These are phyloP conservation scores for Serendipita sp. DNA, from an alignment of 1,284 basidiomycete genomes.

Conservation along the genomic window DNA sequence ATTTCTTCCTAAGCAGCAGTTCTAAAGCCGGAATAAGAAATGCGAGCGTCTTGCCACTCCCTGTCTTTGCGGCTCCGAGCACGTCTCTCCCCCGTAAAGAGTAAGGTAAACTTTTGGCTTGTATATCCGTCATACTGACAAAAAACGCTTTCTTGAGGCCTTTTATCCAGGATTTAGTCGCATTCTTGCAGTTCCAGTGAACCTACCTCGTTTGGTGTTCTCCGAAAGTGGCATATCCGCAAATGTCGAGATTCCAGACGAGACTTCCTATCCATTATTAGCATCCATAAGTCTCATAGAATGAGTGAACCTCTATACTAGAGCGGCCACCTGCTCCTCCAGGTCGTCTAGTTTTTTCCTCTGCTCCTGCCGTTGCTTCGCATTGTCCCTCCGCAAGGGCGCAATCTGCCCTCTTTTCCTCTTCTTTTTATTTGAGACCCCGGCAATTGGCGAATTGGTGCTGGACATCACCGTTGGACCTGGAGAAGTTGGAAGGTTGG, in stretches of 20 bases:
- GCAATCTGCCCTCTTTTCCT: not conserved
- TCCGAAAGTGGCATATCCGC: conserved; percentile 56
- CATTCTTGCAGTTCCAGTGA: not conserved
- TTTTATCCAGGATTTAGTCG: conserved; percentile 18
- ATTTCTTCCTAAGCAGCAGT: conserved; percentile 55
- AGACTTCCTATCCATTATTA: not conserved
- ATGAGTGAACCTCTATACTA: not conserved
- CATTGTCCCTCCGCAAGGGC: not conserved
- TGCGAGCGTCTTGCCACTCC: conserved; percentile 73
- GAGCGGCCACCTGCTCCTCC: not conserved
- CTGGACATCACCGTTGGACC: too few species aligned
- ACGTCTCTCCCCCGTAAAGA: conserved; percentile 57
- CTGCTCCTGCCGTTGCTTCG: not conserved
- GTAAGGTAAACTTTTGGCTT: conserved; percentile 46
- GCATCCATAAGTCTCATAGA: not conserved
- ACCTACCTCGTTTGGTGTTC: conserved; percentile 48
- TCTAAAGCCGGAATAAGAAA: conserved; percentile 71
- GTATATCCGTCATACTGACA: conserved; percentile 75
- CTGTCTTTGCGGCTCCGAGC: conserved; percentile 65
- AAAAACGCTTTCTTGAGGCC: conserved; percentile 80
- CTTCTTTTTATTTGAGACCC: not conserved
- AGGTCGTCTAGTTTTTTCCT: not conserved
- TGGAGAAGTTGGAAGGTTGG: not conserved
- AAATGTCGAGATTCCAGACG: conserved; percentile 26
- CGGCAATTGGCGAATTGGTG: too few species aligned